Percentiles rank a stretch among this genome's conserved stretches.
phyloP scores from a whole-genome alignment of 2,329 filamentous ascomycete genomes.

The Byssothecium circinans region DNA sequence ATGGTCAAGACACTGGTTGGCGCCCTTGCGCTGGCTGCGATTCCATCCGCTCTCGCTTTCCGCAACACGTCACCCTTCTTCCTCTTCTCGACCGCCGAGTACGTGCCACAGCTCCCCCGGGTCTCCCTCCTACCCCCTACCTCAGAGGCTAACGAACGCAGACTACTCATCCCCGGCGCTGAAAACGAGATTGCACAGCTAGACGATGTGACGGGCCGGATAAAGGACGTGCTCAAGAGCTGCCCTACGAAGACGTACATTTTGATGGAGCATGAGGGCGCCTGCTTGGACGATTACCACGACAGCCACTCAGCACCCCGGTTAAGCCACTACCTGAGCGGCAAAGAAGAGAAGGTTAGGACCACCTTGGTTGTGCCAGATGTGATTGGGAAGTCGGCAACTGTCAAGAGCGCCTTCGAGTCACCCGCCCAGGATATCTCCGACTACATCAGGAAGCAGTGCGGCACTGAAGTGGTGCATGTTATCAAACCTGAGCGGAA shows the following conservation, averaged over 20 bases:
- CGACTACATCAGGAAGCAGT: conserved; percentile 49
- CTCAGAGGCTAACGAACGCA: conserved; percentile 29
- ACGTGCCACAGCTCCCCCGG: conserved; percentile 43
- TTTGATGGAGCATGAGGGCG: conserved; percentile 74
- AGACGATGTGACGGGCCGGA: conserved; percentile 45
- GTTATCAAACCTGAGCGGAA: conserved; percentile 11
- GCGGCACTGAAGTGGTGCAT: conserved; percentile 48
- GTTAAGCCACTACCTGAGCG: conserved; percentile 56
- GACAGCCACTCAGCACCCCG: conserved; percentile 55
- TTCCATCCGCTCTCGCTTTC: conserved; percentile 69
- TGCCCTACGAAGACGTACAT: conserved; percentile 79
- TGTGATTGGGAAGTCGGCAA: conserved; percentile 50
- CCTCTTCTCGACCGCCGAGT: conserved; percentile 83
- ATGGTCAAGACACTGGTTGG: conserved; percentile 51
- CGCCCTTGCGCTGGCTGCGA: conserved; percentile 53
- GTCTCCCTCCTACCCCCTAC: background rate
- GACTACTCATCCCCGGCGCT: conserved; percentile 29
- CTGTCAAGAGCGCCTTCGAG: background rate
- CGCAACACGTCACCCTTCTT: conserved; percentile 87
- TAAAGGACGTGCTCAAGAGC: conserved; percentile 55
- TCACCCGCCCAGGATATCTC: background rate
- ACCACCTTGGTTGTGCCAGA: conserved; percentile 58
- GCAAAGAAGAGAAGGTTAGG: conserved; percentile 53
- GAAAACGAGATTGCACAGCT: conserved; percentile 46
- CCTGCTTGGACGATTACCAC: conserved; percentile 69